Evolutionary conservation across 257 asterid genomes (phyloP).

Genomic region (Nicotiana noctiflora): DNA sequence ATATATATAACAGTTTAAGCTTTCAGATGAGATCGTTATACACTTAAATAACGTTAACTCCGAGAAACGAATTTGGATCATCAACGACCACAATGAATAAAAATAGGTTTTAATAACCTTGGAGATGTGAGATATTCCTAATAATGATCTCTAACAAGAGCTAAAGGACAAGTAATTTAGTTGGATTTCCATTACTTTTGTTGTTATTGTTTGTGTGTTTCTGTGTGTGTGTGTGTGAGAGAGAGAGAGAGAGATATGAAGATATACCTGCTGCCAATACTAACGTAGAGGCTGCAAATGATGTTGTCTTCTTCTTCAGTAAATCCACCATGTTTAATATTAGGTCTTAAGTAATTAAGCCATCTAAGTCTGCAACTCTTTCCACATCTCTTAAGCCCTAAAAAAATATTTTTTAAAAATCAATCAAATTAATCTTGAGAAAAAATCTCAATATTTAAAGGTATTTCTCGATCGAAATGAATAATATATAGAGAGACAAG

Average conservation of each 20-base stretch:
- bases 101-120: neutral
- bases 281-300: conserved; percentile 91
- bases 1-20: neutral
- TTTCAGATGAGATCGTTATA: neutral
- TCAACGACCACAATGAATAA: neutral
- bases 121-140: conserved; percentile 1
- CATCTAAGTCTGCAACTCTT: conserved; percentile 94
- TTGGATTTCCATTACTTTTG: conserved; percentile 13
- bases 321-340: conserved; percentile 89
- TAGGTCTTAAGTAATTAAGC: conserved; percentile 87
- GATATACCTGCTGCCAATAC: conserved; percentile 94
- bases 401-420: neutral
- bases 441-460: neutral
- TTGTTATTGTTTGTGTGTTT: conserved; percentile 1
- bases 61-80: neutral
- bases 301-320: conserved; percentile 96
- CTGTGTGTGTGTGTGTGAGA: neutral
- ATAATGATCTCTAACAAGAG: conserved; percentile 42
- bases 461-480: neutral
- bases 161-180: conserved; percentile 53
- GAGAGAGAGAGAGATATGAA: conserved; percentile 6
- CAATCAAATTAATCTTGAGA: neutral
- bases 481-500: neutral
- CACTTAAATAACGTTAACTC: neutral
- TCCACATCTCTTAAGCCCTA: conserved; percentile 95